These are phyloP conservation scores for Tylopilus sp. DNA, from an alignment of 768 basidiomycete genomes.

Conservation along the genomic window DNA sequence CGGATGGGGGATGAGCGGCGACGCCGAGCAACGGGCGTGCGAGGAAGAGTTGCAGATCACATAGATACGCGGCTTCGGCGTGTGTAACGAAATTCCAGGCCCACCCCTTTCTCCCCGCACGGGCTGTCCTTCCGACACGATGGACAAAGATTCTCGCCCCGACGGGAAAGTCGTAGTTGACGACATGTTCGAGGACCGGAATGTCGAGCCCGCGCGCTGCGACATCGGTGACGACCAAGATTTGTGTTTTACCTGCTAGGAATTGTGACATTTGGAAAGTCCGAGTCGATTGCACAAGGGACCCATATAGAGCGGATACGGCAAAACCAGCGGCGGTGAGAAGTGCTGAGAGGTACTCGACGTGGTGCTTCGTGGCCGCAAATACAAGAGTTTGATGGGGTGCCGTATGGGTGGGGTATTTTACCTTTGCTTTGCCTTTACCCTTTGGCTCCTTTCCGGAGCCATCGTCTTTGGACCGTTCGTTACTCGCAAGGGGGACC, in stretches of 20 bases:
- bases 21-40: constrained; percentile 67
- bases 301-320: constrained; percentile 92
- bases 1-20: constrained; percentile 24
- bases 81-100: constrained; percentile 93
- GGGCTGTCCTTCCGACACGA: constrained; percentile 93
- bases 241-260: constrained; percentile 69
- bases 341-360: constrained; percentile 85
- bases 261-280: constrained; percentile 90
- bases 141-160: constrained; percentile 93
- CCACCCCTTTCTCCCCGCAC: constrained; percentile 93
- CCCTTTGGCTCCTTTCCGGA: constrained; percentile 39
- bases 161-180: constrained; percentile 98
- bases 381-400: constrained; percentile 94
- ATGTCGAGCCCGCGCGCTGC: constrained; percentile 99
- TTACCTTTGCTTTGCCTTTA: constrained; percentile 51
- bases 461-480: constrained; percentile 18
- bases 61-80: constrained; percentile 81
- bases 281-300: constrained; percentile 89
- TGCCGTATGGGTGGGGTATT: constrained; percentile 47
- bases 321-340: constrained; percentile 80
- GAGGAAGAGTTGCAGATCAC: constrained; percentile 92
- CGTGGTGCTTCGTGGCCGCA: constrained; percentile 96
- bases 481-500: constrained; percentile 56
- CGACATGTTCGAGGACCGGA: constrained; percentile 90
- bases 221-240: constrained; percentile 96